phyloP scores from a whole-genome alignment of 495 filamentous ascomycete species.

The Penicillium taxi region DNA sequence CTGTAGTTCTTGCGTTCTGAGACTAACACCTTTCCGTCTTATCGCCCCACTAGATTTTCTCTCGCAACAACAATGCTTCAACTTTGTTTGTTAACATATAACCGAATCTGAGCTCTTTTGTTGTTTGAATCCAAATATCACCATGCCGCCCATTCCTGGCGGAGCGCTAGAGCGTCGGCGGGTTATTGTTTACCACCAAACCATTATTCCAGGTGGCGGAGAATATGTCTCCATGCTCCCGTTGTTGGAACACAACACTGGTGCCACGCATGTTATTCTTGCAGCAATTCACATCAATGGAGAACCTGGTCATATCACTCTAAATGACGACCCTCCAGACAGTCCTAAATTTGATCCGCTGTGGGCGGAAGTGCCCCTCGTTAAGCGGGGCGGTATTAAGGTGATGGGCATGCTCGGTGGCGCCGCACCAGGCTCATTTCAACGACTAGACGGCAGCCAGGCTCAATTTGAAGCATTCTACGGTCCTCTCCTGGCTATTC shows the following conservation, averaged over 20 bases:
- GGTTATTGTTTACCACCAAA: constrained; percentile 67
- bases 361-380: constrained; percentile 61
- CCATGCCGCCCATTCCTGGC: constrained; percentile 30
- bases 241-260: constrained; percentile 49
- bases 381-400: constrained; percentile 58
- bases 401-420: constrained; percentile 80
- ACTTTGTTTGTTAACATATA: too few relatives aligned
- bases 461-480: constrained; percentile 61
- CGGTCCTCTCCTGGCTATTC: constrained; percentile 49
- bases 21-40: too few relatives aligned
- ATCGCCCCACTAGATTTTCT: too few relatives aligned
- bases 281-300: constrained; percentile 76
- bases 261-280: constrained; percentile 69
- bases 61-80: too few relatives aligned
- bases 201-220: constrained; percentile 45
- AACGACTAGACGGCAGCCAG: constrained; percentile 51
- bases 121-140: too few relatives aligned
- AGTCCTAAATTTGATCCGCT: constrained; percentile 49
- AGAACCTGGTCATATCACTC: constrained; percentile 48
- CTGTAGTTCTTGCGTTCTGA: too few relatives aligned
- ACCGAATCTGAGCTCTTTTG: too few relatives aligned
- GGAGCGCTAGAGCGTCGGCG: constrained; percentile 30
- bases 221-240: constrained; percentile 63
- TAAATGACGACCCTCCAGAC: constrained; percentile 65
- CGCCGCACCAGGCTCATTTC: constrained; percentile 62